These are phyloP conservation scores for Umbelopsis sp. DNA, from an alignment of 371 early-diverging fungal species.

Conservation along the genomic window DNA sequence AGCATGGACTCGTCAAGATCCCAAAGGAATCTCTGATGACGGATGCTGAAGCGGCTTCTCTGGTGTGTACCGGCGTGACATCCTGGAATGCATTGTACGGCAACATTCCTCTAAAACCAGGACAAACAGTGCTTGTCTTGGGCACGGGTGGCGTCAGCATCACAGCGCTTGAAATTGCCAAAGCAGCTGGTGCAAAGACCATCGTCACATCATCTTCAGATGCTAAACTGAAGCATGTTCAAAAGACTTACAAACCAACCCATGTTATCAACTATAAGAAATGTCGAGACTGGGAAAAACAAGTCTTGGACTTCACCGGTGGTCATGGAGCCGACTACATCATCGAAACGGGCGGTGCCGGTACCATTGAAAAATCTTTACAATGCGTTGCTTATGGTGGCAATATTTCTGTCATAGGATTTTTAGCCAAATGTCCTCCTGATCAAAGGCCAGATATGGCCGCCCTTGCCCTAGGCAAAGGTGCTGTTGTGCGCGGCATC, in stretches of 20 bases:
- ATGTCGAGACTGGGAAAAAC: slow-evolving; percentile 25
- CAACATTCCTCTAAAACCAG: slow-evolving; percentile 12
- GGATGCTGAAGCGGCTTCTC: slow-evolving; percentile 24
- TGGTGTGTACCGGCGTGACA: slow-evolving; percentile 27
- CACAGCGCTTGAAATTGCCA: slow-evolving; percentile 23
- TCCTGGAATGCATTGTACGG: slow-evolving; percentile 22
- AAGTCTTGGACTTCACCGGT: slow-evolving; percentile 21
- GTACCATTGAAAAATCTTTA: slow-evolving; percentile 25
- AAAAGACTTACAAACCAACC: slow-evolving; percentile 23
- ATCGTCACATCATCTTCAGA: slow-evolving; percentile 31
- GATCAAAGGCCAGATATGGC: slow-evolving; percentile 18
- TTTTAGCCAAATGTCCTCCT: background rate
- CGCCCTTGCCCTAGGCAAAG: background rate
- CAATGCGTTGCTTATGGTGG: slow-evolving; percentile 19
- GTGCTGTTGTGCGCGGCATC: slow-evolving; percentile 22
- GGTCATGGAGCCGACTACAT: slow-evolving; percentile 24
- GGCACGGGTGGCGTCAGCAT: slow-evolving; percentile 28
- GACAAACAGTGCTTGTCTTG: slow-evolving; percentile 25
- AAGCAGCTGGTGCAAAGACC: slow-evolving; percentile 28
- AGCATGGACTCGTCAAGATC: slow-evolving; percentile 23
- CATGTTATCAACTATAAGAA: slow-evolving; percentile 28
- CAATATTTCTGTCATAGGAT: slow-evolving; percentile 21
- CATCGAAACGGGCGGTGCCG: slow-evolving; percentile 24
- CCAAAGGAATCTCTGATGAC: slow-evolving; percentile 23
- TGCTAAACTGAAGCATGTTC: slow-evolving; percentile 28